Base-by-base conservation (phyloP, 768 basidiomycete genomes). In the Leccinum aurantiacum region DNA sequence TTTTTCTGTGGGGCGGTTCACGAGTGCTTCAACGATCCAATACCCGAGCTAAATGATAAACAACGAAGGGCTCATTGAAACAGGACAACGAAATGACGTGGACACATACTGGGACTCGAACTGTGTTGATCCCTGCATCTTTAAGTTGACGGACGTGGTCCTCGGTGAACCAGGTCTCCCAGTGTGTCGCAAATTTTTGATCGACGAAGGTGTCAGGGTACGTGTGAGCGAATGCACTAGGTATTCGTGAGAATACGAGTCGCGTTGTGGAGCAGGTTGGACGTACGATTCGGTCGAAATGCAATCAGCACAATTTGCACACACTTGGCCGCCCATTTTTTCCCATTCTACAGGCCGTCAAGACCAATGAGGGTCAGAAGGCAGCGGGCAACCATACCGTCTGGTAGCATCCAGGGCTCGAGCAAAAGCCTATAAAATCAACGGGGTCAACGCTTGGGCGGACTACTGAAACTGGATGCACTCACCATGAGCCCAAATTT, bases 361-460 rank as follows among this genome's bases (percentile, higher is more conserved):
- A 52, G 53, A 57, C 0, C 38, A 41, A 46, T 1, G 4, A n/a
- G 51, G 1, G 11, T 4, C 19, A 19, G 13, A 44, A 4, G 6
- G 6, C 27, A 37, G 38, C 10, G n/a, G 6, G 6, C 0, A 17
- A 1, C 11, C 56, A 10, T 60, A 86, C 86, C 87, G 71, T 79
- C 75, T 9, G 89, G 89, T 46, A 90, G 77, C 90, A 92, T 92
- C 90, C 90, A 92, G n/a, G 89, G 65, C 66, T 92, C 90, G 6
- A 90, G 71, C 0, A 92, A 72, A 53, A 92, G 79, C 90, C 90
- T 91, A 57, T n/a, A 53, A 7, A 62, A 46, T 52, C 52, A 22
- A 52, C 47, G 25, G 52, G 41, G 62, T 61, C 52, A 38, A 61
- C 35, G 33, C 37, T 14, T 14, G 33, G 11, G 24, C 25, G 4